A percentile compares a stretch with the other conserved stretches of the same genome.
Evolutionary conservation across 495 filamentous ascomycete genomes (phyloP).

Genomic region (Tuber melanosporum): DNA sequence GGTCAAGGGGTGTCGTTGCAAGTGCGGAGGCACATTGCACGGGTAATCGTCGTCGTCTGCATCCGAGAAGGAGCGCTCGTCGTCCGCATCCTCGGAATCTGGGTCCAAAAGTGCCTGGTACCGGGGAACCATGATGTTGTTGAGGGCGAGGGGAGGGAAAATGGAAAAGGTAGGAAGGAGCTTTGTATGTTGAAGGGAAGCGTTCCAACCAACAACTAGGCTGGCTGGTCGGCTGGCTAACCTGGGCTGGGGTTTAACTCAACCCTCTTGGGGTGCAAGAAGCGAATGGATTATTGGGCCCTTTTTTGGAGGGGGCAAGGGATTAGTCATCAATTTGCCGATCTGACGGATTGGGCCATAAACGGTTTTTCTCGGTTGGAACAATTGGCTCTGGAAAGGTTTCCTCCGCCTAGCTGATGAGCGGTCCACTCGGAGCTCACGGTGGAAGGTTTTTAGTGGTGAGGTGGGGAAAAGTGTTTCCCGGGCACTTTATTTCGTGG

Average conservation of each 20-base stretch:
- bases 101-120: conserved; percentile 33
- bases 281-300: background rate
- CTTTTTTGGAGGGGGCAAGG: background rate
- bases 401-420: background rate
- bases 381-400: background rate
- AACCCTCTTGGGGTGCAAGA: background rate
- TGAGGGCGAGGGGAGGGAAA: background rate
- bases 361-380: background rate
- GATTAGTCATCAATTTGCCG: conserved; percentile 4
- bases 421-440: background rate
- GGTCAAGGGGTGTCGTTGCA: conserved; percentile 19
- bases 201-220: conserved; percentile 2
- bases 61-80: conserved; percentile 53
- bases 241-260: background rate
- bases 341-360: background rate
- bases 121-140: conserved; percentile 15
- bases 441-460: background rate
- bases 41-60: conserved; percentile 38
- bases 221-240: background rate
- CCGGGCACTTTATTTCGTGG: background rate
- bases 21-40: conserved; percentile 12
- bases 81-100: conserved; percentile 51
- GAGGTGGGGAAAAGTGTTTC: background rate
- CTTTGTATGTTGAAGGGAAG: background rate
- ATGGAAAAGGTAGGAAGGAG: background rate